Evolutionary conservation across 108 stramenopile species (phyloP).

Genomic region (Mayamaea pseudoterrestris): DNA sequence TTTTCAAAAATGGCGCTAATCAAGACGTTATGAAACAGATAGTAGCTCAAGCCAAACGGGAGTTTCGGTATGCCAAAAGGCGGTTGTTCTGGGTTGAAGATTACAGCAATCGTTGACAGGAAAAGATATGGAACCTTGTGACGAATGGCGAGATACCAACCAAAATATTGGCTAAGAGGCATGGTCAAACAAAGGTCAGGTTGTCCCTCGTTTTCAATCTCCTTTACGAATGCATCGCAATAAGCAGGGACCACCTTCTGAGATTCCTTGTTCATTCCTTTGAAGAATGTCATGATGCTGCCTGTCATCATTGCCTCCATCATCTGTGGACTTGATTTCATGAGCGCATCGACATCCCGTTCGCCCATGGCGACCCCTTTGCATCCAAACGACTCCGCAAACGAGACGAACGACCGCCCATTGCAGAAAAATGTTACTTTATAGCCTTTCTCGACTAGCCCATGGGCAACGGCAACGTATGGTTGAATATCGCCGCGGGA

Average conservation of each 20-base stretch:
- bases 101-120: not conserved
- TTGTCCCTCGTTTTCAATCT: not conserved
- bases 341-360: not conserved
- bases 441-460: slow-evolving; percentile 3
- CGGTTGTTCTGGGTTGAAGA: not conserved
- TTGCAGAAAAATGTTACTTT: slow-evolving; percentile 10
- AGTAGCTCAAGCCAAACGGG: not conserved
- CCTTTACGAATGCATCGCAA: not conserved
- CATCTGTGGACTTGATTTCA: not conserved
- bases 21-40: too few relatives aligned
- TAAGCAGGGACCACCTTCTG: not conserved
- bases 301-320: not conserved
- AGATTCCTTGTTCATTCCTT: not conserved
- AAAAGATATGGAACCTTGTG: not conserved
- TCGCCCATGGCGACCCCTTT: too few relatives aligned
- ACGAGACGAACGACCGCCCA: too few relatives aligned
- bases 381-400: not conserved
- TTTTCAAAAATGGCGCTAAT: too few relatives aligned
- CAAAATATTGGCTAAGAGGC: not conserved
- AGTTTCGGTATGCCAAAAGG: not conserved
- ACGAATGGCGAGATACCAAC: not conserved
- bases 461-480: slow-evolving; percentile 12
- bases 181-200: not conserved
- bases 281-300: not conserved
- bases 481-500: slow-evolving; percentile 21